phyloP scores from a whole-genome alignment of 176 grass and related monocot genomes.

The Oropetium thomaeum region DNA sequence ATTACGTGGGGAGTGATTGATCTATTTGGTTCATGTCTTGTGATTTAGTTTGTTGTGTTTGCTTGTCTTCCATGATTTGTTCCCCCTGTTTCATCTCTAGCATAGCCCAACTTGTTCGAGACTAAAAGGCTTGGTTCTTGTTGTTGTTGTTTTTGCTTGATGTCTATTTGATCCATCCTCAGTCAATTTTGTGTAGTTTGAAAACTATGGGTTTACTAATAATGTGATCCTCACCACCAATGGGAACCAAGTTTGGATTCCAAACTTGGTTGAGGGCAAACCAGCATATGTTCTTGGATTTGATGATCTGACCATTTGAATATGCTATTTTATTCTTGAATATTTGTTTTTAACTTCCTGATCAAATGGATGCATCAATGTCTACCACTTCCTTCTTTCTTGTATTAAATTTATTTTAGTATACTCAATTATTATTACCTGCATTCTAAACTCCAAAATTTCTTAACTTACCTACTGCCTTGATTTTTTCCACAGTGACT shows the following conservation, averaged over 20 bases:
- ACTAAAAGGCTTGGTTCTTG: no score
- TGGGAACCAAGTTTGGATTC: no score
- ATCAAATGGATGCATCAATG: neutral
- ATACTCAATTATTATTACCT: neutral
- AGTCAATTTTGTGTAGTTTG: neutral
- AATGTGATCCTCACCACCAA: neutral
- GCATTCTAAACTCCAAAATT: slow-evolving; percentile 1
- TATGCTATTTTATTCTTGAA: neutral
- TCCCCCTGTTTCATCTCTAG: no score
- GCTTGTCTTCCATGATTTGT: no score
- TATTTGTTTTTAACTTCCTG: neutral
- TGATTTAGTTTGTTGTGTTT: no score
- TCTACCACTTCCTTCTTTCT: slow-evolving; percentile 18
- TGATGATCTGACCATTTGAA: neutral
- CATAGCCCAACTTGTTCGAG: no score
- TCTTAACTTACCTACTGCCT: slow-evolving; percentile 27
- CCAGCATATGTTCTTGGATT: slow-evolving; percentile 7
- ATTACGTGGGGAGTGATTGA: slow-evolving; percentile 1
- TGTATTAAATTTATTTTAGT: slow-evolving; percentile 8
- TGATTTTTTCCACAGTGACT: slow-evolving; percentile 67
- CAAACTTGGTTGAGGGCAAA: neutral
- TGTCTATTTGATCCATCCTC: slow-evolving; percentile 19
- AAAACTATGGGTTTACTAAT: neutral
- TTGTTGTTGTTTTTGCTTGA: no score
- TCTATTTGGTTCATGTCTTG: neutral